A percentile compares a stretch with the other conserved stretches of the same genome.
Evolutionary conservation across 2,329 filamentous ascomycete species (phyloP).

Genomic region (Sporothrix luriei): DNA sequence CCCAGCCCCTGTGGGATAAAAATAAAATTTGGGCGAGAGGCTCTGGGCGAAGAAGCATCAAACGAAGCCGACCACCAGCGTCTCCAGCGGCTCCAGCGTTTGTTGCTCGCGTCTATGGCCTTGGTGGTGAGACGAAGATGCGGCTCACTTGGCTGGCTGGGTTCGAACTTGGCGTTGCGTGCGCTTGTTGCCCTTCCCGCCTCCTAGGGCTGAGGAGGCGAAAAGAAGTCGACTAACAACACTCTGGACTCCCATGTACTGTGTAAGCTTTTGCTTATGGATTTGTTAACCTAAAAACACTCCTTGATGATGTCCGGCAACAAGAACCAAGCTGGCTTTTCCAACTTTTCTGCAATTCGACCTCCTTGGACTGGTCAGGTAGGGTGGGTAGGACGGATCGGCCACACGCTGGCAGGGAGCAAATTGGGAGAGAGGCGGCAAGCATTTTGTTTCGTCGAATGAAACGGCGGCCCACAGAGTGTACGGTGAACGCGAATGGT

Average conservation of each 20-base stretch:
- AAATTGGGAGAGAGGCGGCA: not conserved
- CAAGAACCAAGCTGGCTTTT: not conserved
- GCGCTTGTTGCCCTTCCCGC: not conserved
- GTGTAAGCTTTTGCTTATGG: not conserved
- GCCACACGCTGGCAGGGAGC: not conserved
- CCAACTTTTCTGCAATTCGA: not conserved
- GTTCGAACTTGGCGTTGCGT: not conserved
- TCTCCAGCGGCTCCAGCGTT: not conserved
- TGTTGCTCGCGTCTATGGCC: conserved; percentile 12
- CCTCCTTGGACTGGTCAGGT: no score
- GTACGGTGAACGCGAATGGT: conserved; percentile 16
- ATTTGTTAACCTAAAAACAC: not conserved
- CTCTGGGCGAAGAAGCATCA: not conserved
- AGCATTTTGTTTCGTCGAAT: not conserved
- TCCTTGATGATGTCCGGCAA: not conserved
- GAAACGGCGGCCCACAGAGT: conserved; percentile 5
- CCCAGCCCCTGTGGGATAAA: not conserved
- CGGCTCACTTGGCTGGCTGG: not conserved
- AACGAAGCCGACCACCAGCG: not conserved
- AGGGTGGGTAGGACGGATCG: not conserved
- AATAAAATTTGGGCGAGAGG: not conserved
- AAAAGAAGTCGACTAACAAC: not conserved
- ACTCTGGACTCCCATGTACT: not conserved
- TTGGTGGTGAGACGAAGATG: not conserved
- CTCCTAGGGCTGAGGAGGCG: not conserved